Conservation (phyloP, 2,329 filamentous ascomycete genomes). For the Emericellopsis atlantica region DNA sequence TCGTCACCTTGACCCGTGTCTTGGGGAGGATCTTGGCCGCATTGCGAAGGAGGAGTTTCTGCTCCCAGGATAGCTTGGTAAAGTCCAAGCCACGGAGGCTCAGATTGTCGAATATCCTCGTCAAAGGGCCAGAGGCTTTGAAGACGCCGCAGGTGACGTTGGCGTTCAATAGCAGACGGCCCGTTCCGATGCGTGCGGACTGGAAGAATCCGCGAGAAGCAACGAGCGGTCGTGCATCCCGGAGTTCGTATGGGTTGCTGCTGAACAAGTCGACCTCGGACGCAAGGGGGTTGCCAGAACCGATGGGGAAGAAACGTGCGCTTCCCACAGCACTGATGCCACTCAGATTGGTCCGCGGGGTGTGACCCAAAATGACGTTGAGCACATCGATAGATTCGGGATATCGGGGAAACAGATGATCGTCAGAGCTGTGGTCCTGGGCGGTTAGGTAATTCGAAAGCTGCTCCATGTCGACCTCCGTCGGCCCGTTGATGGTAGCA, state of each 20-base stretch:
- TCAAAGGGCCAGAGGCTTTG: slow-evolving; percentile 22
- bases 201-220: slow-evolving; percentile 43
- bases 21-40: slow-evolving; percentile 24
- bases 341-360: slow-evolving; percentile 20
- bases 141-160: slow-evolving; percentile 44
- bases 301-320: slow-evolving; percentile 34
- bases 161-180: slow-evolving; percentile 38
- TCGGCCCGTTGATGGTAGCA: slow-evolving; percentile 27
- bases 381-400: slow-evolving; percentile 35
- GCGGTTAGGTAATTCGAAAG: slow-evolving; percentile 31
- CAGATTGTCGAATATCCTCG: slow-evolving; percentile 15
- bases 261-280: slow-evolving; percentile 6
- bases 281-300: neutral
- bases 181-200: slow-evolving; percentile 39
- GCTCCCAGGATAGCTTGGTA: neutral
- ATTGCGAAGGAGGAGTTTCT: slow-evolving; percentile 9
- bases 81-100: neutral
- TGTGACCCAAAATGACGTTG: slow-evolving; percentile 36
- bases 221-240: slow-evolving; percentile 16
- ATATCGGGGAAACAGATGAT: slow-evolving; percentile 32
- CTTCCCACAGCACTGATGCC: slow-evolving; percentile 27
- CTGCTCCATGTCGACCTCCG: slow-evolving; percentile 21
- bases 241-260: slow-evolving; percentile 3
- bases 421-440: slow-evolving; percentile 22
- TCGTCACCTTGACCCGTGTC: slow-evolving; percentile 20